phyloP scores from a whole-genome alignment of 108 stramenopile species.

The Pseudonitzschia multiseries region DNA sequence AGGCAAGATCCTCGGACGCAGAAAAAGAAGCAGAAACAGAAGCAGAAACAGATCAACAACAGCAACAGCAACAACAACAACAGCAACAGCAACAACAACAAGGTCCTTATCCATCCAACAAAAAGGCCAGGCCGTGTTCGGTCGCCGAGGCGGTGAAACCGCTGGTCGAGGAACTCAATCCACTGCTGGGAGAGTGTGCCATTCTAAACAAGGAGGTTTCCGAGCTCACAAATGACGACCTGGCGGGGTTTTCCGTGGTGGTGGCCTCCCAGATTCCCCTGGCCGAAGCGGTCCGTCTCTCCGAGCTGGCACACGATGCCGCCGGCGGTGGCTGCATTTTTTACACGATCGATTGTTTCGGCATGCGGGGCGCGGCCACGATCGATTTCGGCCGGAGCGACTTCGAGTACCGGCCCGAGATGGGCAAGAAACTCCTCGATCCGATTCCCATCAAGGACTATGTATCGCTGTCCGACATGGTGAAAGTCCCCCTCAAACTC shows the following conservation, averaged over 20 bases:
- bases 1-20: no score
- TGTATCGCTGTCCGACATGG: conserved; percentile 59
- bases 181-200: conserved; percentile 78
- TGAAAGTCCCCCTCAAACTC: conserved; percentile 41
- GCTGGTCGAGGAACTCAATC: conserved; percentile 89
- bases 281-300: conserved; percentile 60
- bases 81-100: background rate
- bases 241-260: conserved; percentile 77
- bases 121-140: conserved; percentile 50
- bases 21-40: no score
- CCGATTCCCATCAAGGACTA: conserved; percentile 44
- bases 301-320: conserved; percentile 25
- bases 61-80: background rate
- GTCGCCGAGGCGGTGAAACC: conserved; percentile 72
- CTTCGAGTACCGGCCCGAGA: conserved; percentile 67
- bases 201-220: conserved; percentile 51
- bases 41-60: background rate
- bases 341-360: conserved; percentile 84
- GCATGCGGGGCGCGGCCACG: conserved; percentile 69
- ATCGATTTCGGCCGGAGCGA: conserved; percentile 74
- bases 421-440: conserved; percentile 82
- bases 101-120: conserved; percentile 10
- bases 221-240: conserved; percentile 48
- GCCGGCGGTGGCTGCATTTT: conserved; percentile 29
- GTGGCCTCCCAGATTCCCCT: conserved; percentile 66